Evolutionary conservation across 345 rosid genomes (phyloP).

Genomic region (Gossypioides kirkii): DNA sequence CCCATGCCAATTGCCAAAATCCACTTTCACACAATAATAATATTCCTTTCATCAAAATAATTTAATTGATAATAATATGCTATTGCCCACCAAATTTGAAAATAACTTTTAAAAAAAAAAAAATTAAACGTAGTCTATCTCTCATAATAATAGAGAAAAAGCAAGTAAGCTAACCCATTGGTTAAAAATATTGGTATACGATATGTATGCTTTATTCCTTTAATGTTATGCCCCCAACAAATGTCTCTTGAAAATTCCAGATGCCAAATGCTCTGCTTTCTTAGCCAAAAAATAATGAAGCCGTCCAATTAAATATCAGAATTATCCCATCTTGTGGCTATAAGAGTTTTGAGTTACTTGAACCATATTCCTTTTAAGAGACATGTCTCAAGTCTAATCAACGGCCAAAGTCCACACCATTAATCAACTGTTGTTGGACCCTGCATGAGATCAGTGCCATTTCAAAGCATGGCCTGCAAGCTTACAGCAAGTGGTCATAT

Average conservation of each 20-base stretch:
- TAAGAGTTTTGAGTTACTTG: background rate
- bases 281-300: background rate
- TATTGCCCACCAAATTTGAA: too few species aligned
- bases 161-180: background rate
- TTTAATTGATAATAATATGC: too few species aligned
- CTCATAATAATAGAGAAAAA: background rate
- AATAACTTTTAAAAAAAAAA: too few species aligned
- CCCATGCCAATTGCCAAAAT: background rate
- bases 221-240: background rate
- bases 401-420: background rate
- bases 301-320: background rate
- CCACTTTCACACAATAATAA: too few species aligned
- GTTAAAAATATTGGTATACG: background rate
- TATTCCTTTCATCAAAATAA: too few species aligned
- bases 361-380: too few species aligned
- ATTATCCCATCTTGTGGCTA: background rate
- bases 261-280: conserved; percentile 4
- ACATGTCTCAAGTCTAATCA: conserved; percentile 11
- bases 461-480: background rate
- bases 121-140: background rate
- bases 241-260: background rate
- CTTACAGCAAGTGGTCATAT: background rate
- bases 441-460: background rate
- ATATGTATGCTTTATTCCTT: background rate
- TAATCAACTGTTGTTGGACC: conserved; percentile 3